Evolutionary conservation across 768 basidiomycete species (phyloP).

Genomic region (Amanita rimosa): DNA sequence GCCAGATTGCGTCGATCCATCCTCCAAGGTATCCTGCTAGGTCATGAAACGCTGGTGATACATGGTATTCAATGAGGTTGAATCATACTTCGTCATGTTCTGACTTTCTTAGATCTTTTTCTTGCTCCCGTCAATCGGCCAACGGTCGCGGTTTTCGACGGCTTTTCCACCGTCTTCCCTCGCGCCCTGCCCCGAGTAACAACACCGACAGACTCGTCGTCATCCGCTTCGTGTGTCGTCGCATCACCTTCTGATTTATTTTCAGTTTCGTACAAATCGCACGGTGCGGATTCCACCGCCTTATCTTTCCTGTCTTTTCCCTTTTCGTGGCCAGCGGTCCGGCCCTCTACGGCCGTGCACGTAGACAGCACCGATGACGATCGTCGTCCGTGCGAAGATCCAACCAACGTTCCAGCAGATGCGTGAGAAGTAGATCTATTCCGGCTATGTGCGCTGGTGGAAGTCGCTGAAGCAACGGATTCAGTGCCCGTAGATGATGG

Average conservation of each 20-base stretch:
- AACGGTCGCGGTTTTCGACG: neutral
- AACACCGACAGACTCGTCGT: slow-evolving; percentile 18
- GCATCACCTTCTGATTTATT: slow-evolving; percentile 7
- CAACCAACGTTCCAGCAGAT: slow-evolving; percentile 24
- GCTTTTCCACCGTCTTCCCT: neutral
- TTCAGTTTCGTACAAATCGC: slow-evolving; percentile 1
- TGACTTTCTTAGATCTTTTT: slow-evolving; percentile 3
- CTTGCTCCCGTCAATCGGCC: neutral
- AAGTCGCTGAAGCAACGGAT: neutral
- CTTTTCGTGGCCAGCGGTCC: slow-evolving; percentile 14
- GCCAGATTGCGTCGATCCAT: neutral
- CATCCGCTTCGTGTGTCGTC: slow-evolving; percentile 9
- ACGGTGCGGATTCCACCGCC: neutral
- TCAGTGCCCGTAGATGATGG: neutral
- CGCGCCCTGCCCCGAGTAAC: slow-evolving; percentile 25
- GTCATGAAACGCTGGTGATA: neutral
- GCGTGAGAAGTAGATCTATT: slow-evolving; percentile 27
- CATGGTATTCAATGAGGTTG: neutral
- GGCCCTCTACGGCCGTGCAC: slow-evolving; percentile 22
- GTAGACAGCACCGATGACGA: slow-evolving; percentile 28
- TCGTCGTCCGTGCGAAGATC: slow-evolving; percentile 16
- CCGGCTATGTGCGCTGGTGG: slow-evolving; percentile 17
- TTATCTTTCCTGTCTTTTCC: slow-evolving; percentile 4
- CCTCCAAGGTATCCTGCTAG: slow-evolving; percentile 4
- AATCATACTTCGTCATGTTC: neutral